Evolutionary conservation across 306 rosid species (phyloP), one percentile per base, ranked within the genome.

Genomic region (Quercus wislizeni): DNA sequence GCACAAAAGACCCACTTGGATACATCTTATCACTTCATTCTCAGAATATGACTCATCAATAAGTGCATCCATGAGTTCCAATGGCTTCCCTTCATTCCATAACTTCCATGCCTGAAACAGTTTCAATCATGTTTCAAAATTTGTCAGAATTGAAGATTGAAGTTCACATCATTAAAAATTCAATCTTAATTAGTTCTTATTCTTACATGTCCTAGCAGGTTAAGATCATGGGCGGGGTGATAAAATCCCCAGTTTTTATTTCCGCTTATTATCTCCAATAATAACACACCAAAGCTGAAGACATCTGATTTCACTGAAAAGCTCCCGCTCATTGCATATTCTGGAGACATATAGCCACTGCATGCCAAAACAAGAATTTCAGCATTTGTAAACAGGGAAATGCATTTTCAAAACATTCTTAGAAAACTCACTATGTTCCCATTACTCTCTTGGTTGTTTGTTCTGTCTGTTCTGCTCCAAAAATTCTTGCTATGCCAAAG

Each of bases 21-120:
- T 86, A 70, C 83, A 88, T 51, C 91, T 76, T n/a, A 76, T 8
- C 43, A 63, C 88, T 69, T 67, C 88, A 4, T 67, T 19, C n/a
- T 25, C 4, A 0, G 74, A 9, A 70, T 46, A 65, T n/a, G 78
- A 6, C 21, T 74, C 79, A 41, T 49, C 87, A 8, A 87, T 61
- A 27, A 82, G 13, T 19, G 79, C 72, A 82, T 90, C 94, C 46
- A 85, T 82, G 70, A 90, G 3, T 57, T 88, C 92, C 74, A 68
- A 19, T 9, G 71, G 72, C 56, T 61, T 86, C 3, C 62, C 78
- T 85, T 86, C 94, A 62, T 70, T 86, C 92, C 94, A 88, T 21
- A 88, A 52, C 71, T 88, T 81, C 94, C 92, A 88, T 74, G 89
- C 89, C 93, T 87, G 79, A 43, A 68, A 84, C 23, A 49, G 62